phyloP scores from a whole-genome alignment of 345 rosid species.

The Firmiana major region DNA sequence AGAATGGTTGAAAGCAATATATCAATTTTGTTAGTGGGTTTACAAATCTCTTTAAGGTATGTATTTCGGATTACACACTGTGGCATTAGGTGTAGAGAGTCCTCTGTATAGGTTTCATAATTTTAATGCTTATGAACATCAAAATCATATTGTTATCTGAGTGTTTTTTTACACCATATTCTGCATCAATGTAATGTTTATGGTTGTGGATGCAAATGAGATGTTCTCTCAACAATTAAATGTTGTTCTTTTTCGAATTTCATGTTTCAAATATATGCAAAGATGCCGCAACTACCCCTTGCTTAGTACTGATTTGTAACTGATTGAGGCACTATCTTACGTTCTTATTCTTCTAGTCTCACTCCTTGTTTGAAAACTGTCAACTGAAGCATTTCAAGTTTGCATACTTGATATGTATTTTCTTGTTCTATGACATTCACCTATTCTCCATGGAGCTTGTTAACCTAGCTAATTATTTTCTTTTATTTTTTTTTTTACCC shows the following conservation, averaged over 20 bases:
- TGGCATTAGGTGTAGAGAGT: not conserved
- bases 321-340: not conserved
- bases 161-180: not conserved
- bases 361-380: not conserved
- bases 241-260: not conserved
- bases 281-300: not conserved
- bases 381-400: not conserved
- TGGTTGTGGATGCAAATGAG: not conserved
- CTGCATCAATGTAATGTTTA: not conserved
- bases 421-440: not conserved
- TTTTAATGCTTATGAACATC: not conserved
- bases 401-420: not conserved
- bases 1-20: not conserved
- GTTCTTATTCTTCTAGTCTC: not conserved
- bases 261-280: not conserved
- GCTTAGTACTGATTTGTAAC: not conserved
- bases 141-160: not conserved
- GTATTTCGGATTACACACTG: not conserved
- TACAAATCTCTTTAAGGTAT: not conserved
- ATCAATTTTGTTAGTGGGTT: not conserved
- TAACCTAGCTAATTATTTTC: not conserved
- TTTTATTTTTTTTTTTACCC: not conserved
- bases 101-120: not conserved
- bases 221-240: not conserved
- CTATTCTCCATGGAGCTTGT: not conserved